These are phyloP conservation scores for Phyllosticta citribraziliensis DNA, from an alignment of 2,329 filamentous ascomycete species.

Conservation along the genomic window DNA sequence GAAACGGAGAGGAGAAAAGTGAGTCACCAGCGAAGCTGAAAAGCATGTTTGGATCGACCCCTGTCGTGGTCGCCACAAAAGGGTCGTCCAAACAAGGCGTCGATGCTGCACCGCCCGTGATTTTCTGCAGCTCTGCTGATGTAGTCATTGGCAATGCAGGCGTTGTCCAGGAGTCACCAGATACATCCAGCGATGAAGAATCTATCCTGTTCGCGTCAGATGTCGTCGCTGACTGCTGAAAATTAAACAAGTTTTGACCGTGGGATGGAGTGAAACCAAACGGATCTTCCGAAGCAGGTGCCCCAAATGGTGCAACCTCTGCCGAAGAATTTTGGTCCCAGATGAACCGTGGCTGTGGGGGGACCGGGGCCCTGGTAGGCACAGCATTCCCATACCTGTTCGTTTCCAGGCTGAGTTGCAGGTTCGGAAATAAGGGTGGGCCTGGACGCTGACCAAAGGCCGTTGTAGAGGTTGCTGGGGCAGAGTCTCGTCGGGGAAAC, in stretches of 20 bases:
- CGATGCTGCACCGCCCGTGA: not conserved
- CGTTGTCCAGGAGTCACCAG: slow-evolving; percentile 2
- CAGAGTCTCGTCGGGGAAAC: slow-evolving; percentile 5
- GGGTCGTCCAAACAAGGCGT: slow-evolving; percentile 7
- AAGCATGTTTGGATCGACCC: slow-evolving; percentile 40
- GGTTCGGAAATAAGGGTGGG: slow-evolving; percentile 38
- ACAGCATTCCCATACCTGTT: slow-evolving; percentile 44
- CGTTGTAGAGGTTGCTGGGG: slow-evolving; percentile 10
- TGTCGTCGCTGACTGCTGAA: not conserved
- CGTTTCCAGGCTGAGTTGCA: slow-evolving; percentile 50
- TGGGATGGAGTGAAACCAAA: slow-evolving; percentile 3
- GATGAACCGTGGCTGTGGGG: slow-evolving; percentile 39
- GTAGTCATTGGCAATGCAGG: slow-evolving; percentile 6
- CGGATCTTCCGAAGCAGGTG: slow-evolving; percentile 6
- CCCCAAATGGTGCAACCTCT: not conserved
- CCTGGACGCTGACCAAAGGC: slow-evolving; percentile 16
- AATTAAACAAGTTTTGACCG: not conserved
- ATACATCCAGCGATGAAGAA: slow-evolving; percentile 1
- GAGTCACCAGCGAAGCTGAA: slow-evolving; percentile 27
- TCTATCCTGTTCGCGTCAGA: not conserved
- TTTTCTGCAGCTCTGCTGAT: slow-evolving; percentile 1
- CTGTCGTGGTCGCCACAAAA: slow-evolving; percentile 27
- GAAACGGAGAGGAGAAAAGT: slow-evolving; percentile 11
- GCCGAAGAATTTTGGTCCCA: slow-evolving; percentile 21
- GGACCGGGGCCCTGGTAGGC: slow-evolving; percentile 46